phyloP scores from a whole-genome alignment of 768 basidiomycete species.

The Boletus rubescentipes region DNA sequence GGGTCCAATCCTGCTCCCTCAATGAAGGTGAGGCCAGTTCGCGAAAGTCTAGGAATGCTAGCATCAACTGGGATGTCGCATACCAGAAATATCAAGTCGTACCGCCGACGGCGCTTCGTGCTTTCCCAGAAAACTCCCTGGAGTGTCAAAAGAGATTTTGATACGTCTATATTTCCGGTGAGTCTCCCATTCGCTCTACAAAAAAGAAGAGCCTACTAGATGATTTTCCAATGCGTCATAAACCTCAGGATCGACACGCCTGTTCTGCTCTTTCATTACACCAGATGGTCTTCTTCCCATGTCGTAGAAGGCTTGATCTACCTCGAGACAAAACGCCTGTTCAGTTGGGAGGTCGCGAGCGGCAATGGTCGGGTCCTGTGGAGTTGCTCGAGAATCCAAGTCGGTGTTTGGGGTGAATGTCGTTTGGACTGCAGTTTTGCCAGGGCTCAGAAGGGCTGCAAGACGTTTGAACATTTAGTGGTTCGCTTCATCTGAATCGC shows the following conservation, averaged over 20 bases:
- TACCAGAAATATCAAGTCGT: neutral
- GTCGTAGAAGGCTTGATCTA: conserved; percentile 17
- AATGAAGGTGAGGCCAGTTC: conserved; percentile 17
- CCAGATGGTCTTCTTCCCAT: conserved; percentile 13
- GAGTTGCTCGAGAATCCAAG: neutral
- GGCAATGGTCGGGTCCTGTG: neutral
- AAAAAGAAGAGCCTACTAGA: neutral
- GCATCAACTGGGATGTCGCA: neutral
- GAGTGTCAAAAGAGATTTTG: conserved; percentile 18
- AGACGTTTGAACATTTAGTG: neutral
- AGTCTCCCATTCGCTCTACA: neutral
- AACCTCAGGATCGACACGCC: conserved; percentile 4
- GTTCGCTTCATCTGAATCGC: neutral
- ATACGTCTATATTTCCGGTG: conserved; percentile 10
- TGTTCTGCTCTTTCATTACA: conserved; percentile 5
- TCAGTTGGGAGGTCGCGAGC: conserved; percentile 9
- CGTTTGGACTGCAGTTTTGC: neutral
- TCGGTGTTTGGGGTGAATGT: neutral
- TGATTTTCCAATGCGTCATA: conserved; percentile 13
- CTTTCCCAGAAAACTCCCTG: conserved; percentile 20
- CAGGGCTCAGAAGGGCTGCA: neutral
- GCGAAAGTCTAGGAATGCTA: conserved; percentile 11
- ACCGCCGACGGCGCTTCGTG: conserved; percentile 20
- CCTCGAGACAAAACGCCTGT: conserved; percentile 18
- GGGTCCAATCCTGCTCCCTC: conserved; percentile 1